Evolutionary conservation across 257 asterid species (phyloP).

Genomic region (Apocynum venetum): DNA sequence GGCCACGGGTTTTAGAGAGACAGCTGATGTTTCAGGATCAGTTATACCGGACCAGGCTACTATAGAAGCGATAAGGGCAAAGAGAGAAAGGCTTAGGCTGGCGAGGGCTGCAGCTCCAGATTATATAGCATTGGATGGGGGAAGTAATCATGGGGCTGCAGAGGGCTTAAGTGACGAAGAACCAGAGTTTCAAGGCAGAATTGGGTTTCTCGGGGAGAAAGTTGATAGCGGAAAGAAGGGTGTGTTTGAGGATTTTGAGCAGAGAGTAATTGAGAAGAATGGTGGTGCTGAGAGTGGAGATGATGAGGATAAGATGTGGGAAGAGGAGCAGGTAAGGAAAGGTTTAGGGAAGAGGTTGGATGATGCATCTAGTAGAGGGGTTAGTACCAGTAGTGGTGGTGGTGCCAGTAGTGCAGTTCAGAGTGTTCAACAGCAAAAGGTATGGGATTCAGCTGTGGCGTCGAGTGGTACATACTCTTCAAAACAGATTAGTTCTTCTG

Average conservation of each 20-base stretch:
- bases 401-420: slow-evolving; percentile 33
- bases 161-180: slow-evolving; percentile 98
- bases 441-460: slow-evolving; percentile 33
- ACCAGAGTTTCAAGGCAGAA: slow-evolving; percentile 81
- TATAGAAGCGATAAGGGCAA: slow-evolving; percentile 75
- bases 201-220: slow-evolving; percentile 79
- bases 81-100: slow-evolving; percentile 86
- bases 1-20: slow-evolving; percentile 36
- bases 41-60: slow-evolving; percentile 63
- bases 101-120: slow-evolving; percentile 80
- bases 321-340: slow-evolving; percentile 93
- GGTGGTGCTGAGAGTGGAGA: slow-evolving; percentile 32
- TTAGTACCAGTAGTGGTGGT: slow-evolving; percentile 22
- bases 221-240: slow-evolving; percentile 64
- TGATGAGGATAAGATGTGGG: slow-evolving; percentile 90
- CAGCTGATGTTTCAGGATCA: slow-evolving; percentile 29
- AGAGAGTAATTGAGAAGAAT: slow-evolving; percentile 43
- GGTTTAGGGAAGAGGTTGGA: slow-evolving; percentile 90
- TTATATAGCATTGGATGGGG: slow-evolving; percentile 80
- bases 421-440: slow-evolving; percentile 37
- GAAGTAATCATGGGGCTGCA: slow-evolving; percentile 94
- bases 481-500: slow-evolving; percentile 27
- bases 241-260: slow-evolving; percentile 82
- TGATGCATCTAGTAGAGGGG: slow-evolving; percentile 55
- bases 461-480: slow-evolving; percentile 40